A percentile compares a stretch with the other conserved stretches of the same genome.
Evolutionary conservation across 495 filamentous ascomycete genomes (phyloP).

Genomic region (Amphirosellinia nigrospora): DNA sequence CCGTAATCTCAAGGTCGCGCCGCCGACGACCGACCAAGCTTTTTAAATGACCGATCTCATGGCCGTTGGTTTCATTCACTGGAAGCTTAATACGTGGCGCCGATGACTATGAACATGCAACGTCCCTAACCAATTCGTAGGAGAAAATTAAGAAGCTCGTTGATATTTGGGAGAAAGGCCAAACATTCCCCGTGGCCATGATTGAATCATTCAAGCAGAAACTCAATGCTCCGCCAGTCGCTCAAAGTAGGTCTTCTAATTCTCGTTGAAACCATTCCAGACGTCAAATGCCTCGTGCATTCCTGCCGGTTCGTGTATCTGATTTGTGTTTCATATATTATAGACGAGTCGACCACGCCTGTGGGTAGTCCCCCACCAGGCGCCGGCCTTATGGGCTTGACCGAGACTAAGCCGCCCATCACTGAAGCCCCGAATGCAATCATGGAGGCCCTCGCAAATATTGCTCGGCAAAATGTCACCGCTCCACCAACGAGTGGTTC

Average conservation of each 20-base stretch:
- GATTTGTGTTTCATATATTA: slow-evolving; percentile 20
- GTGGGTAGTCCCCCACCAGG: slow-evolving; percentile 75
- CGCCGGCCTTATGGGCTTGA: slow-evolving; percentile 43
- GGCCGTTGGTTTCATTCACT: background rate
- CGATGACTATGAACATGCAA: slow-evolving; percentile 34
- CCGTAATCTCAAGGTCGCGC: slow-evolving; percentile 35
- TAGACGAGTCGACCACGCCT: slow-evolving; percentile 78
- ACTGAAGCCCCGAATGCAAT: slow-evolving; percentile 65
- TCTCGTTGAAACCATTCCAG: slow-evolving; percentile 18
- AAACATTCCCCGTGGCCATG: slow-evolving; percentile 85
- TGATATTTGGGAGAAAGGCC: slow-evolving; percentile 97
- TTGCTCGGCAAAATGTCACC: slow-evolving; percentile 79
- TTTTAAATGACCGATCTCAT: background rate
- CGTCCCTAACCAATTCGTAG: slow-evolving; percentile 63
- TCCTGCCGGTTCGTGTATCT: slow-evolving; percentile 16
- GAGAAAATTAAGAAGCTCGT: slow-evolving; percentile 95
- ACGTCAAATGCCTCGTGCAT: slow-evolving; percentile 2
- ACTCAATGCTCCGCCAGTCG: slow-evolving; percentile 61
- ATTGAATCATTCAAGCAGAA: slow-evolving; percentile 86
- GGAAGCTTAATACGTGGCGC: slow-evolving; percentile 6
- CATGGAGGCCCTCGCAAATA: slow-evolving; percentile 81
- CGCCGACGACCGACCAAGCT: slow-evolving; percentile 20
- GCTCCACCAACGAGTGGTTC: slow-evolving; percentile 61
- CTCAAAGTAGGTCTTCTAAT: slow-evolving; percentile 66
- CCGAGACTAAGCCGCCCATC: slow-evolving; percentile 33